Evolutionary conservation across 2,329 filamentous ascomycete species (phyloP).

Genomic region (Epichloe coenophiala): DNA sequence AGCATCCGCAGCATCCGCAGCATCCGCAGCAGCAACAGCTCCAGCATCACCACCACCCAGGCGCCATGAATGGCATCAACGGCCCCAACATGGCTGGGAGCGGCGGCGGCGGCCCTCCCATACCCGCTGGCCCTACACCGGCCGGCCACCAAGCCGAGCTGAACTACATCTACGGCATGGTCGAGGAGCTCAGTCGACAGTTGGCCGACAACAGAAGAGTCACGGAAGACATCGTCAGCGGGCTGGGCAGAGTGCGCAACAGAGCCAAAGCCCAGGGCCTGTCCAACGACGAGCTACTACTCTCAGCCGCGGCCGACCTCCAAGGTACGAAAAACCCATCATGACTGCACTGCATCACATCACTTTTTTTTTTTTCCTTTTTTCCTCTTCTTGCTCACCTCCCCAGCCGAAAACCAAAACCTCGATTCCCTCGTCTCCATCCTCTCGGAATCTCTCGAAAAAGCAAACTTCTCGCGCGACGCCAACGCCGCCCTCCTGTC

Average conservation of each 20-base stretch:
- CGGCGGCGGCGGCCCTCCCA: slow-evolving; percentile 9
- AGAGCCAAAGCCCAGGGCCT: slow-evolving; percentile 38
- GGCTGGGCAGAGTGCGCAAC: slow-evolving; percentile 46
- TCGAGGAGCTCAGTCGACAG: slow-evolving; percentile 51
- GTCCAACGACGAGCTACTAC: slow-evolving; percentile 45
- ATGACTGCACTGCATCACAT: neutral
- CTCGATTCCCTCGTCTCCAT: slow-evolving; percentile 48
- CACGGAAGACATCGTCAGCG: slow-evolving; percentile 51
- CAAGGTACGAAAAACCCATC: slow-evolving; percentile 28
- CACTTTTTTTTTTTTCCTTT: neutral
- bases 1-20: slow-evolving; percentile 3
- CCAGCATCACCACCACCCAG: slow-evolving; percentile 8
- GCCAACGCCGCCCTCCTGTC: slow-evolving; percentile 45
- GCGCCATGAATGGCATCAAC: slow-evolving; percentile 36
- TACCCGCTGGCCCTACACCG: slow-evolving; percentile 41
- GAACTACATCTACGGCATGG: slow-evolving; percentile 55
- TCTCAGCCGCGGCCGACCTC: slow-evolving; percentile 40
- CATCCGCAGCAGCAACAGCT: slow-evolving; percentile 5
- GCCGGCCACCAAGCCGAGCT: slow-evolving; percentile 55
- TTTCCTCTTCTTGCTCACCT: no score
- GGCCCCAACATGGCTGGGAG: slow-evolving; percentile 30
- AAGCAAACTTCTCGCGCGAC: slow-evolving; percentile 45
- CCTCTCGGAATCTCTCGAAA: slow-evolving; percentile 48
- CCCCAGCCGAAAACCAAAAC: slow-evolving; percentile 41
- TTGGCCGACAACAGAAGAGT: slow-evolving; percentile 47